Base-by-base conservation (phyloP, 257 asterid species). In the Capsicum baccatum region DNA sequence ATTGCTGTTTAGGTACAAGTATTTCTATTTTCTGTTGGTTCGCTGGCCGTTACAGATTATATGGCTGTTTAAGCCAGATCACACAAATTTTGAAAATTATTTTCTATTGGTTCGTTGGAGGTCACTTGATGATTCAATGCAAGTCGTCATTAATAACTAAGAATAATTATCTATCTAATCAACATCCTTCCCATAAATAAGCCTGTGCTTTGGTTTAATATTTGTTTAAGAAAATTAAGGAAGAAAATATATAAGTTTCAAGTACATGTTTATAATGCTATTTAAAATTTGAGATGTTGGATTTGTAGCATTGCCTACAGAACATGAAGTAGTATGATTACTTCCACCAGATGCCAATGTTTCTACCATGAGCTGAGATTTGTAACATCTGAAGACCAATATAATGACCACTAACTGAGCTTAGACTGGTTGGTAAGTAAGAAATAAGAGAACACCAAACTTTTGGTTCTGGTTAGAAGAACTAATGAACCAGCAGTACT, bases 241-340 rank as follows among this genome's bases (percentile, higher is more conserved):
- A 1, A 73, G 42, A n/a, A 11, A 48, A 3, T 2, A 73, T n/a
- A 37, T 48, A 50, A 48, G 12, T n/a, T 48, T 73, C 39, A 3
- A 73, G n/a, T 47, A 73, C 80, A 73, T 71, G 80, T 73, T 11
- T 11, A 1, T 2, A 73, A 10, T 48, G 59, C 5, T 59, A 73
- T 73, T 59, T 48, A n/a, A 48, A 73, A 21, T 73, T 73, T 17
- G 58, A 71, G 39, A 47, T 12, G 54, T 48, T 73, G 42, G 80
- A 73, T 73, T 48, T 14, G 0, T 71, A 71, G 17, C 39, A 47
- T 6, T 47, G 17, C 55, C 58, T 69, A 35, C 17, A 44, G 4
- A n/a, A 42, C 8, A 10, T 44, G 79, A 17, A 44, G 56, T 71
- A 71, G 79, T 44, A 17, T 44, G 56, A 39, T 2, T 71, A 44